phyloP scores from a whole-genome alignment of 352 stramenopile species.

The Globisporangium ultimum region DNA sequence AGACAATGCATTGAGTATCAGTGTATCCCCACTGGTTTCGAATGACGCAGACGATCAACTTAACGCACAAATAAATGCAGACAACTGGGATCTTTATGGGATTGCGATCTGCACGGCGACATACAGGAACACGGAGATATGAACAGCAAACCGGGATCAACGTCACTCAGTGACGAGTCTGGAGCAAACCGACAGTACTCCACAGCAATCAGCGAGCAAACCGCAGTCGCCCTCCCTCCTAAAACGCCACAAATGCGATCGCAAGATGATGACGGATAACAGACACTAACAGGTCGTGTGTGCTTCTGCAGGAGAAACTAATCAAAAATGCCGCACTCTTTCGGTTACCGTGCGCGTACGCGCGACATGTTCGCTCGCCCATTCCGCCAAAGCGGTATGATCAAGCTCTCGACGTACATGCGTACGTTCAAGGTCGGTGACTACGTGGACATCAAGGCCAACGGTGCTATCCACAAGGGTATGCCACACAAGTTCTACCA shows the following conservation, averaged over 20 bases:
- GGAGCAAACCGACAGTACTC: no score
- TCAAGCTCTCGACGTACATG: conserved; percentile 97
- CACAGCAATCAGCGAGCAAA: background rate
- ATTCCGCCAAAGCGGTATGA: conserved; percentile 96
- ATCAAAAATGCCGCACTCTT: conserved; percentile 97
- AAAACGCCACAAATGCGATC: background rate
- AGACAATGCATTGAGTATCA: no score
- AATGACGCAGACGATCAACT: no score
- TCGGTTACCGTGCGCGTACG: conserved; percentile 98
- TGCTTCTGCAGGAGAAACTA: conserved; percentile 31
- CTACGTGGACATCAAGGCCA: conserved; percentile 99
- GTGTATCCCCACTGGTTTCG: no score
- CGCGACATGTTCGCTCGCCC: conserved; percentile 99
- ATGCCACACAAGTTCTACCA: conserved; percentile 99
- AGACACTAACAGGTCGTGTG: conserved; percentile 19
- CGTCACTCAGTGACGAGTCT: no score
- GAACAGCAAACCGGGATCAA: no score
- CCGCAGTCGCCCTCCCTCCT: background rate
- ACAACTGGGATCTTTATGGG: no score
- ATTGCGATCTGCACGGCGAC: no score
- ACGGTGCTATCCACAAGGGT: conserved; percentile 99
- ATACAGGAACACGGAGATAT: no score
- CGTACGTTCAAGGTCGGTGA: conserved; percentile 99
- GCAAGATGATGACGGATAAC: background rate
- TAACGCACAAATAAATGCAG: no score